phyloP scores from a whole-genome alignment of 768 basidiomycete genomes.

The Kwoniella mangroviensis region DNA sequence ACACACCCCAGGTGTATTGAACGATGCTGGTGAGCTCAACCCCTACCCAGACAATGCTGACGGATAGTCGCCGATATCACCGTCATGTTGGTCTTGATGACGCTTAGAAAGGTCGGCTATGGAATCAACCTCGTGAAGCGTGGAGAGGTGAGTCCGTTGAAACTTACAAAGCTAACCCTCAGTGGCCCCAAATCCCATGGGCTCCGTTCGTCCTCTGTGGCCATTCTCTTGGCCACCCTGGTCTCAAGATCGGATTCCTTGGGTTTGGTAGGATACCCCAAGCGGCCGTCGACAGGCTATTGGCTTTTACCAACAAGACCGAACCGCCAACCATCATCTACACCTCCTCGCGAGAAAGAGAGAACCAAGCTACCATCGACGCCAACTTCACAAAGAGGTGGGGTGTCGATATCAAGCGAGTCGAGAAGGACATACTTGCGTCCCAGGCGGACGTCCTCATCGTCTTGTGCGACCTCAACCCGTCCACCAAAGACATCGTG shows the following conservation, averaged over 20 bases:
- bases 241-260: slow-evolving; percentile 77
- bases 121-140: slow-evolving; percentile 69
- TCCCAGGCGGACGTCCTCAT: slow-evolving; percentile 80
- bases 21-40: slow-evolving; percentile 72
- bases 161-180: slow-evolving; percentile 6
- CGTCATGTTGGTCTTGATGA: slow-evolving; percentile 92
- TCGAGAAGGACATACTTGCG: slow-evolving; percentile 72
- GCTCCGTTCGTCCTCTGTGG: slow-evolving; percentile 84
- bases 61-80: slow-evolving; percentile 82
- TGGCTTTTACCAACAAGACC: slow-evolving; percentile 67
- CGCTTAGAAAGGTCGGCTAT: slow-evolving; percentile 75
- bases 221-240: slow-evolving; percentile 57
- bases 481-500: slow-evolving; percentile 73
- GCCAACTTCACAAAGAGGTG: slow-evolving; percentile 47
- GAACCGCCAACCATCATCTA: slow-evolving; percentile 47
- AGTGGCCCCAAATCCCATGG: slow-evolving; percentile 85
- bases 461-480: slow-evolving; percentile 64
- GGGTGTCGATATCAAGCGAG: slow-evolving; percentile 63
- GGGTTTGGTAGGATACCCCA: slow-evolving; percentile 96
- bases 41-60: neutral
- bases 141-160: slow-evolving; percentile 65
- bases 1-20: slow-evolving; percentile 91
- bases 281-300: slow-evolving; percentile 74
- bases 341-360: slow-evolving; percentile 40
- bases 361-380: slow-evolving; percentile 51